Percentiles rank a stretch among this genome's conserved stretches.
These are phyloP conservation scores for Clarireedia paspali DNA, from an alignment of 2,329 filamentous ascomycete species.

Conservation along the genomic window DNA sequence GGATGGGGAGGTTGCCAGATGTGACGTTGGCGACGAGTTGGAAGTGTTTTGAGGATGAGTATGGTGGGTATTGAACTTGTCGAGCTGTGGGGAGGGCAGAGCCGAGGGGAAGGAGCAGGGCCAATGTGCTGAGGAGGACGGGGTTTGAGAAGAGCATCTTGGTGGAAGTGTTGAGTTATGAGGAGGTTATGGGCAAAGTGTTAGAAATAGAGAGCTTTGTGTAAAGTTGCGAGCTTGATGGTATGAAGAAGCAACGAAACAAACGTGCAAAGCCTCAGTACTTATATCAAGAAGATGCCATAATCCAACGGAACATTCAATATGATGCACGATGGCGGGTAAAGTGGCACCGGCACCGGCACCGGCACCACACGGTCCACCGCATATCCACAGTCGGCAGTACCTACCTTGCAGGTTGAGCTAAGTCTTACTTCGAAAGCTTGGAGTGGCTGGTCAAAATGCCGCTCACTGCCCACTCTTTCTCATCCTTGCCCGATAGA, in stretches of 20 bases:
- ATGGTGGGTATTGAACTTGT: too few relatives aligned
- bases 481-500: background rate
- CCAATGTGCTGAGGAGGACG: too few relatives aligned
- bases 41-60: too few relatives aligned
- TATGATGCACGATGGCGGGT: background rate
- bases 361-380: too few relatives aligned
- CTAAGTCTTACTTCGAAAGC: too few relatives aligned
- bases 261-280: background rate
- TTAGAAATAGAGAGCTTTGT: background rate
- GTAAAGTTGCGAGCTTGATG: background rate
- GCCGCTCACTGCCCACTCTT: background rate
- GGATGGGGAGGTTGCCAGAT: conserved; percentile 31
- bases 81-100: too few relatives aligned
- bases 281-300: background rate
- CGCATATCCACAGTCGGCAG: too few relatives aligned
- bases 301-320: background rate
- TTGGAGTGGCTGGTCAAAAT: too few relatives aligned
- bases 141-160: conserved; percentile 12
- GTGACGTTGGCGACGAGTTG: conserved; percentile 27
- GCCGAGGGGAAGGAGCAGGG: too few relatives aligned
- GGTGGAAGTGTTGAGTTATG: background rate
- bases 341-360: background rate
- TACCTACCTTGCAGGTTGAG: too few relatives aligned
- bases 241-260: background rate
- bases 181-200: background rate